A percentile compares a stretch with the other conserved stretches of the same genome.
These are phyloP conservation scores for Lanmaoa rubissima DNA, from an alignment of 768 basidiomycete species.

Conservation along the genomic window DNA sequence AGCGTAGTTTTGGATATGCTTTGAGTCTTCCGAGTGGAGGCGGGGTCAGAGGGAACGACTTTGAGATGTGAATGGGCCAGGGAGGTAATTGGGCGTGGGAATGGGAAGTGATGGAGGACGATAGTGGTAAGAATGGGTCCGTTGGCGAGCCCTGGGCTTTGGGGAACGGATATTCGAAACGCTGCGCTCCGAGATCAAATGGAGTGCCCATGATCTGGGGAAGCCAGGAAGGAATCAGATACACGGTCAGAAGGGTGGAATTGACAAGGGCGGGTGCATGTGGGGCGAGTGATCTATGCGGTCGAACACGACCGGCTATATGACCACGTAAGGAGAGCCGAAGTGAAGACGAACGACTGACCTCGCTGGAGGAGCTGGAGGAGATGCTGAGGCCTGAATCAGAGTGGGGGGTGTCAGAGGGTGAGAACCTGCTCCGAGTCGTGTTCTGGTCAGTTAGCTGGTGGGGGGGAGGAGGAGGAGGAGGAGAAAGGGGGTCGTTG, in stretches of 20 bases:
- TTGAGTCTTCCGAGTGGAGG: constrained; percentile 30
- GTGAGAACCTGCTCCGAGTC: background rate
- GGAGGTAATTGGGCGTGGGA: constrained; percentile 25
- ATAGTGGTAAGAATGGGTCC: constrained; percentile 25
- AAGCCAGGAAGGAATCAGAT: background rate
- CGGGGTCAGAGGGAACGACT: constrained; percentile 30
- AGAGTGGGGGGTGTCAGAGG: constrained; percentile 23
- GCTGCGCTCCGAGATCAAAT: constrained; percentile 33
- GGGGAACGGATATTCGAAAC: constrained; percentile 35
- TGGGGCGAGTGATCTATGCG: constrained; percentile 5
- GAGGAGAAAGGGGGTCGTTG: background rate
- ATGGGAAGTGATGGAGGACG: constrained; percentile 21
- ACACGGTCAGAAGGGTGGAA: background rate
- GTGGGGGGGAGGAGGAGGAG: background rate
- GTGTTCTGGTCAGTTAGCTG: background rate
- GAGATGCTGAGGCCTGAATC: constrained; percentile 33
- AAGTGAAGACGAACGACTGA: constrained; percentile 12
- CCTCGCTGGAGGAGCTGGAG: constrained; percentile 33
- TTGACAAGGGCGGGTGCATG: background rate
- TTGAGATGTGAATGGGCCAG: constrained; percentile 29
- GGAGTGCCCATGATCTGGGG: constrained; percentile 33
- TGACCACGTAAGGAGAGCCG: background rate
- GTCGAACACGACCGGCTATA: constrained; percentile 9
- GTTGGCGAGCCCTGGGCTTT: constrained; percentile 29
- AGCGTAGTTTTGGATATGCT: constrained; percentile 31